Evolutionary conservation across 1,284 basidiomycete genomes (phyloP), one percentile per base, ranked within the genome.

Genomic region (Ustilago cynodontis): DNA sequence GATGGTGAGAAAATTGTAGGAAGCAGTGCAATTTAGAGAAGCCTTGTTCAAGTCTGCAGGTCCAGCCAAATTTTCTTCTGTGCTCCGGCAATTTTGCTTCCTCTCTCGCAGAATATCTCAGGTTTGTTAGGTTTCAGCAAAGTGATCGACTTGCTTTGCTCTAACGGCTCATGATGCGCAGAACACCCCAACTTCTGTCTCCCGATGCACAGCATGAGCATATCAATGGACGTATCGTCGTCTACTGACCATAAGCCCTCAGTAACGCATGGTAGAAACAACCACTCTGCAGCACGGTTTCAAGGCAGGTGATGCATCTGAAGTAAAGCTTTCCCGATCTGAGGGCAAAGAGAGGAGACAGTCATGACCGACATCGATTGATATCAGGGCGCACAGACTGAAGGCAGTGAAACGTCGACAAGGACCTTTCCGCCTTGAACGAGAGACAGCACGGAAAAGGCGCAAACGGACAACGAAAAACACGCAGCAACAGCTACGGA

Each of bases 281-380:
- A 16, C 14, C 35, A 37, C 7, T 3, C 14, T 14, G 3, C 14
- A 10, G 9, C 35, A 37, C 3, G 14, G 8, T 37, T 37, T 37
- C 35, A 37, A 13, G 14, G 35, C 35, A 37, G 35, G 14, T 8
- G 14, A 3, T 3, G 35, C 35, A 37, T 37, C 7, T 37, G 35
- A 8, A 14, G 3, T 37, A 13, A 37, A 43, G 41, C 11, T 7
- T 9, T n/a, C n/a, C 41, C 20, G 41, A 43, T 43, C n/a, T n/a
- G n/a, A n/a, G n/a, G n/a, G 20, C 20, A 8, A 20, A 49, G 47
- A 14, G 24, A 29, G 10, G n/a, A n/a, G n/a, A n/a, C 11, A 37
- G 49, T 13, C 35, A 37, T 57, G 56, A 39, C 29, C 52, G 51
- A 65, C 59, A 65, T 65, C 64, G 64, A 65, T 65, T 33, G 37